These are phyloP conservation scores for Nemania diffusa DNA, from an alignment of 2,329 filamentous ascomycete species.

Conservation along the genomic window DNA sequence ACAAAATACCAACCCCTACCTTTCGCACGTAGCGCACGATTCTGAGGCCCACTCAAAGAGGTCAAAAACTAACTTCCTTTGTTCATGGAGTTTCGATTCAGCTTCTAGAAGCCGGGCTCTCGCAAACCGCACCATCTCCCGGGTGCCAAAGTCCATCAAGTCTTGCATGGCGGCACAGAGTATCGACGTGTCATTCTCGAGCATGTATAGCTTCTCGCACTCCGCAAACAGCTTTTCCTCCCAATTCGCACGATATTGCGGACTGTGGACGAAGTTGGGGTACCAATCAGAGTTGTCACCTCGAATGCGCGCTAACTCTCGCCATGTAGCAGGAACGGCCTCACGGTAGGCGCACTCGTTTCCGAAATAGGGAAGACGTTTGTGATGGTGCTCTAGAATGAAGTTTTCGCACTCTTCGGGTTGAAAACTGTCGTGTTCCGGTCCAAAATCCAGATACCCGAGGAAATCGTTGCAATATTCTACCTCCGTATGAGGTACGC, in stretches of 20 bases:
- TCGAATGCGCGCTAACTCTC: conserved; percentile 8
- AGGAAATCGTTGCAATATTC: conserved; percentile 30
- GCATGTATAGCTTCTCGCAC: conserved; percentile 34
- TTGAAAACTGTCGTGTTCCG: conserved; percentile 5
- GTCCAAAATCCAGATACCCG: neutral
- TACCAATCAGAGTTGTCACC: neutral
- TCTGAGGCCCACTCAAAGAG: conserved; percentile 15
- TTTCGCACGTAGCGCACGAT: neutral
- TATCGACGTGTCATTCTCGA: conserved; percentile 24
- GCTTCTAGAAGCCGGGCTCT: neutral
- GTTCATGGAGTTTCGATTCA: conserved; percentile 10
- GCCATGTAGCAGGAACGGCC: conserved; percentile 34
- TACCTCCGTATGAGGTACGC: conserved; percentile 9
- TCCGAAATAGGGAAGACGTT: conserved; percentile 38
- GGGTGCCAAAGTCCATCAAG: neutral
- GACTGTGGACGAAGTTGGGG: conserved; percentile 20
- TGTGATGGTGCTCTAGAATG: conserved; percentile 39
- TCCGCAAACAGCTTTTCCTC: conserved; percentile 10
- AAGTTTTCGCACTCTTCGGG: conserved; percentile 40
- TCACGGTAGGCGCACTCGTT: neutral
- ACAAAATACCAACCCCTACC: neutral
- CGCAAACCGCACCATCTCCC: neutral
- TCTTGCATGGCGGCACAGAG: conserved; percentile 22
- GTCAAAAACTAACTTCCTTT: conserved; percentile 21
- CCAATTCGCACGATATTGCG: neutral